phyloP scores from a whole-genome alignment of 2,329 filamentous ascomycete genomes.

The Onygena corvina region DNA sequence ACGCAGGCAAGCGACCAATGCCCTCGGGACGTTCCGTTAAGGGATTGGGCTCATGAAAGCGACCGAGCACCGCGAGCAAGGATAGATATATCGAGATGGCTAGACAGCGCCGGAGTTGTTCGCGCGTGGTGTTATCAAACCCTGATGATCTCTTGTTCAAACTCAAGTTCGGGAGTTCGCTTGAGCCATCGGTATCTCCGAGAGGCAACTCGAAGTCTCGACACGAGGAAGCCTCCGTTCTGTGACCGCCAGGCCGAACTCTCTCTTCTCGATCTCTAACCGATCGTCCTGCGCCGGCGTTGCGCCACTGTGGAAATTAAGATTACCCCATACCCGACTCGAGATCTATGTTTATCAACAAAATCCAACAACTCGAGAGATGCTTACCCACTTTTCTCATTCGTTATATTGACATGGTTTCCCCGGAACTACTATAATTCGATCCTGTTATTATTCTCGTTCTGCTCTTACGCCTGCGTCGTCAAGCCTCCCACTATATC shows the following conservation, averaged over 20 bases:
- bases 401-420: not conserved
- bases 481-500: not conserved
- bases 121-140: too few species aligned
- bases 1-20: too few species aligned
- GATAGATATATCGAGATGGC: too few species aligned
- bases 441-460: not conserved
- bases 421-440: not conserved
- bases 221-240: not conserved
- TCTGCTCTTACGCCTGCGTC: not conserved
- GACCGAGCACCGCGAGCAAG: too few species aligned
- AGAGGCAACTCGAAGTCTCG: not conserved
- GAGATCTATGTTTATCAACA: not conserved
- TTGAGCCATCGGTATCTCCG: not conserved
- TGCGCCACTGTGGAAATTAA: not conserved
- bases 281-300: not conserved
- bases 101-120: too few species aligned
- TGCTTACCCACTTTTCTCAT: not conserved
- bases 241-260: not conserved
- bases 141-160: too few species aligned
- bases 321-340: conserved; percentile 1
- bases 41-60: too few species aligned
- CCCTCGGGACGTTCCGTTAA: too few species aligned
- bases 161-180: not conserved
- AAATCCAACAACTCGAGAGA: not conserved
- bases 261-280: not conserved